These are phyloP conservation scores for Mycocentrospora acerina DNA, from an alignment of 2,329 filamentous ascomycete genomes.

Conservation along the genomic window DNA sequence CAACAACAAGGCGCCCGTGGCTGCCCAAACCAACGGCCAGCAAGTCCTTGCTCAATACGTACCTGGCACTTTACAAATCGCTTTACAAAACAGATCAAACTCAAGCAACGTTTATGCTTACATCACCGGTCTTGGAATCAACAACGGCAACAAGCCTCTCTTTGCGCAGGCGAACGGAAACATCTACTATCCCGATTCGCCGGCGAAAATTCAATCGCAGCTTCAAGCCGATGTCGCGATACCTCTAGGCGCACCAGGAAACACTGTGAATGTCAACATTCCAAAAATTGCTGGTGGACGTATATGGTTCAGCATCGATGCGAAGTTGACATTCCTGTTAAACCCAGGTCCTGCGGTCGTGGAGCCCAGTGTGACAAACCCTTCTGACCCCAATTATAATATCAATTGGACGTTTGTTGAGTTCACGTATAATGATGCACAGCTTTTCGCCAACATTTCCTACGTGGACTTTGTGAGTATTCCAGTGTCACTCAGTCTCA, in stretches of 20 bases:
- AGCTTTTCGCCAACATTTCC: conserved; percentile 59
- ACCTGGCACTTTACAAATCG: conserved; percentile 57
- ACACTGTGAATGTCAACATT: conserved; percentile 62
- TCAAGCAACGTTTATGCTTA: conserved; percentile 66
- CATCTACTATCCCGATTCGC: conserved; percentile 64
- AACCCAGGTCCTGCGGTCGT: conserved; percentile 74
- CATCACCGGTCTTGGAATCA: conserved; percentile 66
- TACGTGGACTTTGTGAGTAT: conserved; percentile 73
- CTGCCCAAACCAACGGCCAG: conserved; percentile 17
- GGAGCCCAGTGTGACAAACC: conserved; percentile 72
- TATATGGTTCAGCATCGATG: conserved; percentile 68
- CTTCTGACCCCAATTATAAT: conserved; percentile 50
- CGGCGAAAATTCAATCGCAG: conserved; percentile 52
- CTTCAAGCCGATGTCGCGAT: conserved; percentile 64
- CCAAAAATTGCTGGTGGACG: conserved; percentile 70
- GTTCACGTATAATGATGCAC: conserved; percentile 50
- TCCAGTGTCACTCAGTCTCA: conserved; percentile 48
- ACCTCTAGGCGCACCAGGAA: conserved; percentile 61
- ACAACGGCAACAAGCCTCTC: conserved; percentile 61
- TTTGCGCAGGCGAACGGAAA: conserved; percentile 69
- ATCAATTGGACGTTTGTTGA: conserved; percentile 51
- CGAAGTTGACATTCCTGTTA: conserved; percentile 65
- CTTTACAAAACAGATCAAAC: conserved; percentile 65
- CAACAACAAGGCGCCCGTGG: conserved; percentile 2
- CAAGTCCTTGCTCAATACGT: conserved; percentile 26